A percentile compares a stretch with the other conserved stretches of the same genome.
Conservation (phyloP, 441 rosid genomes). For the Arabidopsis hybrid region DNA sequence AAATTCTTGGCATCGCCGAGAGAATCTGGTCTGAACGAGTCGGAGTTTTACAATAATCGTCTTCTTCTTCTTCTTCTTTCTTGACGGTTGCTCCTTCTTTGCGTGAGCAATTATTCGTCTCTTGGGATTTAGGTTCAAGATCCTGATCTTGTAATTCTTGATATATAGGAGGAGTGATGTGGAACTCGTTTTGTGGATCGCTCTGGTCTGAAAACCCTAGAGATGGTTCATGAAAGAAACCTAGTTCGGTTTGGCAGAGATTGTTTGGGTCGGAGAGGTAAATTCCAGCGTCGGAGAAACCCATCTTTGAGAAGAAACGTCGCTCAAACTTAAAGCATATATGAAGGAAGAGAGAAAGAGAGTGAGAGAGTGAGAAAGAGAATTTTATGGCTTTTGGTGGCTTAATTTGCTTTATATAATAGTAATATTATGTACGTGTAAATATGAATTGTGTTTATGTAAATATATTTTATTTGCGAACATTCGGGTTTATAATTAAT, state of each 20-base stretch:
- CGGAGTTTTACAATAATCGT: conserved; percentile 76
- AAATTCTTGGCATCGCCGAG: conserved; percentile 31
- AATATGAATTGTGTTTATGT: conserved; percentile 4
- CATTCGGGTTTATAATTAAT: conserved; percentile 43
- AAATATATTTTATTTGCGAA: conserved; percentile 19
- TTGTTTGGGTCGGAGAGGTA: conserved; percentile 37
- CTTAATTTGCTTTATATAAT: conserved; percentile 37
- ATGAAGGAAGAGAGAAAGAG: not conserved
- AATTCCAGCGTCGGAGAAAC: conserved; percentile 33
- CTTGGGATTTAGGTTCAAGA: conserved; percentile 18
- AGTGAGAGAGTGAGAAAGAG: not conserved
- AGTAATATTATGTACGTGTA: conserved; percentile 16
- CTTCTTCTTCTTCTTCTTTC: conserved; percentile 25
- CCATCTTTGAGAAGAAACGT: conserved; percentile 38
- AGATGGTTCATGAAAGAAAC: conserved; percentile 8
- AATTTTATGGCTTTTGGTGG: conserved; percentile 31
- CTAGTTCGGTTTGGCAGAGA: conserved; percentile 25
- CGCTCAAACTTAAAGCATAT: conserved; percentile 23
- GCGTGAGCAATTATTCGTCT: not conserved
- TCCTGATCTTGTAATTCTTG: conserved; percentile 36
- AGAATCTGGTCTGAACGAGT: conserved; percentile 50
- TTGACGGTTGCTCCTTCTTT: conserved; percentile 5
- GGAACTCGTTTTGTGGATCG: not conserved
- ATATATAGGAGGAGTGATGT: not conserved
- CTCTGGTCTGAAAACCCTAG: not conserved